phyloP scores from a whole-genome alignment of 805 yeast genomes.

The Blastobotrys attinorum region DNA sequence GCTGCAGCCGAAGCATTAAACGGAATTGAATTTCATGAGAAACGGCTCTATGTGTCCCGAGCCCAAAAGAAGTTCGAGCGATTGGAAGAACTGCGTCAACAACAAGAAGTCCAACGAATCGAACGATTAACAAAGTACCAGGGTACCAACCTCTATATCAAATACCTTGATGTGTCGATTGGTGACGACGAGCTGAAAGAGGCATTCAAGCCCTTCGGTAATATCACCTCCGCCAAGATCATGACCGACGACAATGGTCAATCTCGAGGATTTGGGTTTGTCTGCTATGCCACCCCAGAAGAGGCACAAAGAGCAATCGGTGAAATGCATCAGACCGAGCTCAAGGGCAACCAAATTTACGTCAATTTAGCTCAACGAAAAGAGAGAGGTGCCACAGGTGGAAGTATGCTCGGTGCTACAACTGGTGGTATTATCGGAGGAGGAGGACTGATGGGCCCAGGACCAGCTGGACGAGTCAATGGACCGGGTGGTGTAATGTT shows the following conservation, averaged over 20 bases:
- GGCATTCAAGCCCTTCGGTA: constrained; percentile 42
- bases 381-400: no score
- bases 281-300: constrained; percentile 58
- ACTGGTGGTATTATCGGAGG: constrained; percentile 17
- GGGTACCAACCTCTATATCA: constrained; percentile 68
- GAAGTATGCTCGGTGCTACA: no score
- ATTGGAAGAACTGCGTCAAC: constrained; percentile 17
- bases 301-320: constrained; percentile 65
- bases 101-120: constrained; percentile 8
- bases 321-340: constrained; percentile 48
- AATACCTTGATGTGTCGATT: constrained; percentile 49
- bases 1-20: constrained; percentile 45
- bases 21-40: constrained; percentile 34
- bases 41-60: constrained; percentile 33
- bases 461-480: constrained; percentile 18
- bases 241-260: constrained; percentile 42
- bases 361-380: constrained; percentile 76
- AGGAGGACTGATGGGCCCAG: constrained; percentile 12
- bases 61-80: constrained; percentile 38
- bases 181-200: constrained; percentile 44
- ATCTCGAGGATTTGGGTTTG: constrained; percentile 77
- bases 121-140: constrained; percentile 37
- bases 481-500: no score
- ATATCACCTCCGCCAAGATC: constrained; percentile 45
- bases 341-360: constrained; percentile 44